A percentile compares a stretch with the other conserved stretches of the same genome.
Conservation (phyloP, 345 rosid genomes). For the Aquilaria sinensis region DNA sequence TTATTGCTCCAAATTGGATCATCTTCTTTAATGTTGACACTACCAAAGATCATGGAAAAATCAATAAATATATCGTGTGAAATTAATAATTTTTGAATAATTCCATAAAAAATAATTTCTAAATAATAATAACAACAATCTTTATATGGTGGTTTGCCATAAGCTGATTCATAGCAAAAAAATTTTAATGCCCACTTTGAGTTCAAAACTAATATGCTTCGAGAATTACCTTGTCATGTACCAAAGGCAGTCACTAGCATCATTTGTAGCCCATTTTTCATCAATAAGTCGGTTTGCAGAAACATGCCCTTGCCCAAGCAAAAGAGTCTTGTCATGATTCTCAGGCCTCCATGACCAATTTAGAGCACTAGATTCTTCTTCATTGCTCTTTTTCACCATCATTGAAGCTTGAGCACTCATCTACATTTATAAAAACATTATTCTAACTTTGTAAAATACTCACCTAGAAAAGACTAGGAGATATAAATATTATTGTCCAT, state of each 20-base stretch:
- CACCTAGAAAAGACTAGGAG: too few species aligned
- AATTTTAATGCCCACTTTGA: too few species aligned
- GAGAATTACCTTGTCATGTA: slow-evolving; percentile 48
- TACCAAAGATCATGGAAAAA: not conserved
- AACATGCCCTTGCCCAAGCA: slow-evolving; percentile 29
- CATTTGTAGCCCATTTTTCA: slow-evolving; percentile 45
- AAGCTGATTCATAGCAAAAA: too few species aligned
- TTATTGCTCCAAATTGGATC: slow-evolving; percentile 39
- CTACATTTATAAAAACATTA: too few species aligned
- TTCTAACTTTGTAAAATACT: too few species aligned
- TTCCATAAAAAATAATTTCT: too few species aligned
- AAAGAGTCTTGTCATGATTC: slow-evolving; percentile 11
- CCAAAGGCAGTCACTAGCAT: slow-evolving; percentile 62
- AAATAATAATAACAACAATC: too few species aligned
- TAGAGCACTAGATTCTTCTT: slow-evolving; percentile 24
- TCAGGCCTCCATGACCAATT: slow-evolving; percentile 68
- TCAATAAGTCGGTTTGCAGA: slow-evolving; percentile 32
- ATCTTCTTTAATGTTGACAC: slow-evolving; percentile 23
- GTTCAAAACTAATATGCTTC: too few species aligned
- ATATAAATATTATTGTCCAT: too few species aligned
- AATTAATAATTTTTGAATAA: too few species aligned
- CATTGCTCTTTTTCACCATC: slow-evolving; percentile 33
- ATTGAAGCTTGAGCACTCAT: slow-evolving; percentile 48
- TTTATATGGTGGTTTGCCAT: too few species aligned
- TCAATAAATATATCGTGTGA: too few species aligned